Evolutionary conservation across 2,329 filamentous ascomycete species (phyloP).

Genomic region (Biscogniauxia marginata): DNA sequence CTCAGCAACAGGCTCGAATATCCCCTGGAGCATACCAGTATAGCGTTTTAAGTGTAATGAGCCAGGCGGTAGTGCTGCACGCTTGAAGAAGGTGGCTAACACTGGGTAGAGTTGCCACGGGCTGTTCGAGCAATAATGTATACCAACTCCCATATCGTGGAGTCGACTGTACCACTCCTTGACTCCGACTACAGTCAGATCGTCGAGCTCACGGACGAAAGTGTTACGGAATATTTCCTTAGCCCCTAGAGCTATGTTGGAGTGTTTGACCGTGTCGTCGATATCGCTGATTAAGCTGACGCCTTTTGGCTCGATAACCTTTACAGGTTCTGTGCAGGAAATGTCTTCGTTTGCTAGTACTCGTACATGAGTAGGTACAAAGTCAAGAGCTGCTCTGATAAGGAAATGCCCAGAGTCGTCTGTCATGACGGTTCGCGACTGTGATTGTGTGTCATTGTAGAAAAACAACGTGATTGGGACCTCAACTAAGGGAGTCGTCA

Average conservation of each 20-base stretch:
- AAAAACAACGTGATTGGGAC: slow-evolving; percentile 90
- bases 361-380: slow-evolving; percentile 84
- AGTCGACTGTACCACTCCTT: slow-evolving; percentile 83
- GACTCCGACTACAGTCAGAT: slow-evolving; percentile 83
- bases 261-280: slow-evolving; percentile 95
- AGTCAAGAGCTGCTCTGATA: slow-evolving; percentile 77
- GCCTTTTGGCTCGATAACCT: slow-evolving; percentile 73
- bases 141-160: slow-evolving; percentile 74
- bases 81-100: slow-evolving; percentile 78
- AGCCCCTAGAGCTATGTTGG: slow-evolving; percentile 82
- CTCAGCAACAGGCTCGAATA: slow-evolving; percentile 96
- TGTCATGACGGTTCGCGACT: slow-evolving; percentile 80
- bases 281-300: slow-evolving; percentile 96
- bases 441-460: slow-evolving; percentile 80
- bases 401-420: slow-evolving; percentile 88
- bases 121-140: slow-evolving; percentile 99
- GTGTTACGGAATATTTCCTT: slow-evolving; percentile 96
- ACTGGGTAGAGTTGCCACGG: slow-evolving; percentile 97
- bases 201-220: slow-evolving; percentile 81
- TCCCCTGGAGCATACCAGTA: slow-evolving; percentile 93
- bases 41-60: slow-evolving; percentile 97
- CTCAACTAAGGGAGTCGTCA: slow-evolving; percentile 77
- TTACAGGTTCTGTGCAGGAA: slow-evolving; percentile 75
- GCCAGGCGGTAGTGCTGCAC: slow-evolving; percentile 77
- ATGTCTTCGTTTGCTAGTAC: slow-evolving; percentile 84